Conservation (phyloP, 1,284 basidiomycete genomes). For the Ganoderma resinaceum region DNA sequence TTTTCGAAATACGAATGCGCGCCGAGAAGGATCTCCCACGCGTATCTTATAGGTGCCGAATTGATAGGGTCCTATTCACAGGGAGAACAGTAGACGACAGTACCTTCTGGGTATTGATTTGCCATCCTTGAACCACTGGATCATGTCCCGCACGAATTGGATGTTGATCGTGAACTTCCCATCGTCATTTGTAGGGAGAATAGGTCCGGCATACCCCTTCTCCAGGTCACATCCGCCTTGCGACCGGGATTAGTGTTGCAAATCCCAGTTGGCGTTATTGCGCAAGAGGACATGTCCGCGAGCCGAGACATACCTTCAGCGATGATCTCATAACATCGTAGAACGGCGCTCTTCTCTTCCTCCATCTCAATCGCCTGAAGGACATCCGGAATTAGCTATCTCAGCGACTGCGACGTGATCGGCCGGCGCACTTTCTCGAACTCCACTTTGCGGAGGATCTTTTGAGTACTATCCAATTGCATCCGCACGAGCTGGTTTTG, state of each 20-base stretch:
- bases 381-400: background rate
- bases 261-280: background rate
- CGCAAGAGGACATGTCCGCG: background rate
- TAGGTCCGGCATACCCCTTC: constrained; percentile 71
- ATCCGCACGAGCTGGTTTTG: constrained; percentile 82
- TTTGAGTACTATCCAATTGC: constrained; percentile 90
- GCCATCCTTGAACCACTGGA: constrained; percentile 92
- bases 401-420: no score
- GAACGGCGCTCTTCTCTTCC: constrained; percentile 81
- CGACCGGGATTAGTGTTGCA: constrained; percentile 5
- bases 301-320: constrained; percentile 60
- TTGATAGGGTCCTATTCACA: background rate
- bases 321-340: constrained; percentile 81
- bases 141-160: constrained; percentile 87
- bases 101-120: constrained; percentile 79
- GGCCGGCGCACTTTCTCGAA: constrained; percentile 79
- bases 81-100: background rate
- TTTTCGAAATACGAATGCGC: constrained; percentile 79
- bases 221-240: constrained; percentile 80
- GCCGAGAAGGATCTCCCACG: constrained; percentile 96
- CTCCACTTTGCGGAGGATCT: constrained; percentile 86
- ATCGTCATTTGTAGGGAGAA: constrained; percentile 58
- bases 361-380: constrained; percentile 87
- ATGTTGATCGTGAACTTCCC: constrained; percentile 77
- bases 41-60: constrained; percentile 58